Base-by-base conservation (phyloP, 768 basidiomycete species). In the Xerocomus potaroensis region DNA sequence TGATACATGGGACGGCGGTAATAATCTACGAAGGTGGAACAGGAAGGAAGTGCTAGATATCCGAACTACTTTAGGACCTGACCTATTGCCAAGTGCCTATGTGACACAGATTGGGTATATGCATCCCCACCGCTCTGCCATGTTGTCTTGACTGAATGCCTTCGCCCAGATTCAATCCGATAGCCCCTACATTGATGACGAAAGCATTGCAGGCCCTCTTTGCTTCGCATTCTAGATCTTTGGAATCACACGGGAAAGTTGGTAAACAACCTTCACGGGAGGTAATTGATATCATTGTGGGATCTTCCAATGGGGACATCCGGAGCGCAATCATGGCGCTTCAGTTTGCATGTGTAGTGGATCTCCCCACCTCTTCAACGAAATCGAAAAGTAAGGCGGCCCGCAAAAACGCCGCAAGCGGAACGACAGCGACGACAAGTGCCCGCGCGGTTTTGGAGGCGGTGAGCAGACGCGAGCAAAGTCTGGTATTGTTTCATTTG, bases 291-390 rank as follows among this genome's bases (percentile, higher is more conserved):
- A 66, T 83, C 16, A 77, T 97, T 49, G 78, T 93, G 5, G 80
- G 83, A 41, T 79, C 87, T 2, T 77, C 88, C 3, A 87, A 87
- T 58, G 96, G 96, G 0, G 96, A 99, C 60, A 88, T 99, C 30
- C 75, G 96, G 34, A 89, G 87, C 47, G 95, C 94, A 1, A 79
- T 97, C 50, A 98, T 95, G 83, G 83, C 87, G 0, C 73, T 98
- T 7, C 89, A 99, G 61, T 93, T 99, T 59, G 80, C 84, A 1
- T 95, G 76, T 62, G 64, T 78, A 15, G 66, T 72, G 16, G 66
- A 75, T 32, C 49, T 63, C 18, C 49, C 60, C 1, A 33, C 52
- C 26, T 40, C 43, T 16, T 49, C 51, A 10, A 32, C 12, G 6
- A 63, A 53, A 41, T 51, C 47, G 22, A 59, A 56, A 38, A 42